Conservation (phyloP, 306 rosid species). For the Vigna mungo region DNA sequence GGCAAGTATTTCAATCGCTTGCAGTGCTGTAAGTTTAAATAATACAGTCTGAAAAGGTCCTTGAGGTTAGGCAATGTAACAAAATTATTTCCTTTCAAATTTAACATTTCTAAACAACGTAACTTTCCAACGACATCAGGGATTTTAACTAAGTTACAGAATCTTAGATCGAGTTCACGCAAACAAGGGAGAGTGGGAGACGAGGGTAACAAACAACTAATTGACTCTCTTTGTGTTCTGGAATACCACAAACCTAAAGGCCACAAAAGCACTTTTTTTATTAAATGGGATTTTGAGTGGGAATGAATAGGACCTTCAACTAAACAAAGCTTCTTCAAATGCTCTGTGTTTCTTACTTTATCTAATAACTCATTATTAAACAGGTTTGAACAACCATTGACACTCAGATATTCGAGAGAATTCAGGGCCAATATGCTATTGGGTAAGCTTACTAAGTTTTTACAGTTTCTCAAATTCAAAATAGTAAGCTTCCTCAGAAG, state of each 20-base stretch:
- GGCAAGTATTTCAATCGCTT: not conserved
- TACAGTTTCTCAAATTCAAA: slow-evolving; percentile 17
- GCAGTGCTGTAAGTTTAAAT: not conserved
- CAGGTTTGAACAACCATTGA: not conserved
- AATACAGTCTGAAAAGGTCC: not conserved
- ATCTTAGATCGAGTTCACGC: no score
- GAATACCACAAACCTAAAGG: no score
- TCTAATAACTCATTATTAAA: no score
- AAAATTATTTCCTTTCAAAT: not conserved
- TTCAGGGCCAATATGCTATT: not conserved
- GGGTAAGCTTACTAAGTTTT: not conserved
- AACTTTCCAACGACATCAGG: no score
- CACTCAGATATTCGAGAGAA: slow-evolving; percentile 24
- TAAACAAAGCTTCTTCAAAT: no score
- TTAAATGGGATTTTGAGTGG: no score
- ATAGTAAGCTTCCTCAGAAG: not conserved
- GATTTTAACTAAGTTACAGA: no score
- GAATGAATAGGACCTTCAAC: no score
- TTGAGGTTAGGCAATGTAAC: not conserved
- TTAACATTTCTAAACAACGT: not conserved
- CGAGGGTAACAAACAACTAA: no score
- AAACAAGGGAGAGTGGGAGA: no score
- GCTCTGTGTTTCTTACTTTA: no score
- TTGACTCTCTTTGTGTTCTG: not conserved
- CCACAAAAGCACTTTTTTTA: no score